phyloP scores from a whole-genome alignment of 441 rosid species.

The Euphorbia neoarborescens region DNA sequence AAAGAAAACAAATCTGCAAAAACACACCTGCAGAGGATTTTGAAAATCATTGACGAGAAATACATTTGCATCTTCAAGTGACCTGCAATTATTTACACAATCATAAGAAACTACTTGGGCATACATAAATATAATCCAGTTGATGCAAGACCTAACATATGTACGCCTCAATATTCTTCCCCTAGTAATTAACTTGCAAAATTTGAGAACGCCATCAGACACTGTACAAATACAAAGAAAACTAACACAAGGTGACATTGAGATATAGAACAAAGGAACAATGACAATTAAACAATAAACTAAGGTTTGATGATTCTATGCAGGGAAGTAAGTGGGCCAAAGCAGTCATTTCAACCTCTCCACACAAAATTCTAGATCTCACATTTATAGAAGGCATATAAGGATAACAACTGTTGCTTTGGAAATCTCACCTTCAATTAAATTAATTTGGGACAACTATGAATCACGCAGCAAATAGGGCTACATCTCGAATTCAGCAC shows the following conservation, averaged over 20 bases:
- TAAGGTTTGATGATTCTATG: neutral
- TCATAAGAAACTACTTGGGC: constrained; percentile 15
- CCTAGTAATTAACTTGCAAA: neutral
- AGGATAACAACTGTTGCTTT: neutral
- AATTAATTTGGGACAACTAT: neutral
- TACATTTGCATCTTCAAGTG: constrained; percentile 79
- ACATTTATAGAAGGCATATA: neutral
- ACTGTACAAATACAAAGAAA: neutral
- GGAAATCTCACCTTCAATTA: neutral
- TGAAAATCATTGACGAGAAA: constrained; percentile 83
- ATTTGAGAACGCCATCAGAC: neutral
- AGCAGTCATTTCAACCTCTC: neutral
- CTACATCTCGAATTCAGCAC: neutral
- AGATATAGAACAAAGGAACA: neutral
- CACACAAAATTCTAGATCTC: neutral
- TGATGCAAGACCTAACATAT: constrained; percentile 10
- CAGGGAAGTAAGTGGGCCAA: neutral
- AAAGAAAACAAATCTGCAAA: constrained; percentile 7
- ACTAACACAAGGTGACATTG: neutral
- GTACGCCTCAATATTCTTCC: constrained; percentile 8
- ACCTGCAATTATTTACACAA: constrained; percentile 36
- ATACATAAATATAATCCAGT: neutral
- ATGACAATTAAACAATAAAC: too few relatives aligned
- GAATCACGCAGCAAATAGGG: neutral
- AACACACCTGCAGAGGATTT: constrained; percentile 85